Evolutionary conservation across 169 alveolate species (phyloP).

Genomic region (Ichthyophthirius multifiliis): DNA sequence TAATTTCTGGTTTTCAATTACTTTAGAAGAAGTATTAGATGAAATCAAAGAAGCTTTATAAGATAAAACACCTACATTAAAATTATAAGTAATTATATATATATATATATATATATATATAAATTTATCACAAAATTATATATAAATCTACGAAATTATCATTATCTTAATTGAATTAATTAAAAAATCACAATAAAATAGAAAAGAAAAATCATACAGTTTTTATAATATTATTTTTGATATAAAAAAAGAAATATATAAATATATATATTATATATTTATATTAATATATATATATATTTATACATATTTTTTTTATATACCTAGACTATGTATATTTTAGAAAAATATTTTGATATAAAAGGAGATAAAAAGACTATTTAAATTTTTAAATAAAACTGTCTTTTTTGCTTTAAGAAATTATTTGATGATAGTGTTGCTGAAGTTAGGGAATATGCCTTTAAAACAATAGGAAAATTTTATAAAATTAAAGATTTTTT

Average conservation of each 20-base stretch:
- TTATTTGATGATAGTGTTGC: conserved; percentile 35
- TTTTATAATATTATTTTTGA: no score
- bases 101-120: no score
- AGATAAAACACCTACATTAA: conserved; percentile 36
- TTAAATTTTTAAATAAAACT: conserved; percentile 11
- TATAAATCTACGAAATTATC: no score
- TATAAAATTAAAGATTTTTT: not conserved
- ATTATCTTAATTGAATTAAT: no score
- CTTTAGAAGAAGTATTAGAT: conserved; percentile 33
- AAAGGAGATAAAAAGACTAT: not conserved
- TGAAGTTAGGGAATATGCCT: conserved; percentile 33
- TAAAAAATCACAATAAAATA: no score
- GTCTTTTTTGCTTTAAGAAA: not conserved
- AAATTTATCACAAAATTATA: no score
- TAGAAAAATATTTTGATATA: conserved; percentile 20
- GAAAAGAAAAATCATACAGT: no score
- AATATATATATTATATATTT: no score
- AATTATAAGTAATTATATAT: conserved; percentile 3
- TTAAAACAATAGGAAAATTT: conserved; percentile 29
- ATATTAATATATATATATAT: no score
- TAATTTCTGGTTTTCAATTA: conserved; percentile 18
- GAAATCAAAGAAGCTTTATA: conserved; percentile 35
- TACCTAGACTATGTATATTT: not conserved
- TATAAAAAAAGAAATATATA: no score
- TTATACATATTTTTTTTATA: no score